Conservation (phyloP, 768 basidiomycete genomes). For the Suillus fuscotomentosus region DNA sequence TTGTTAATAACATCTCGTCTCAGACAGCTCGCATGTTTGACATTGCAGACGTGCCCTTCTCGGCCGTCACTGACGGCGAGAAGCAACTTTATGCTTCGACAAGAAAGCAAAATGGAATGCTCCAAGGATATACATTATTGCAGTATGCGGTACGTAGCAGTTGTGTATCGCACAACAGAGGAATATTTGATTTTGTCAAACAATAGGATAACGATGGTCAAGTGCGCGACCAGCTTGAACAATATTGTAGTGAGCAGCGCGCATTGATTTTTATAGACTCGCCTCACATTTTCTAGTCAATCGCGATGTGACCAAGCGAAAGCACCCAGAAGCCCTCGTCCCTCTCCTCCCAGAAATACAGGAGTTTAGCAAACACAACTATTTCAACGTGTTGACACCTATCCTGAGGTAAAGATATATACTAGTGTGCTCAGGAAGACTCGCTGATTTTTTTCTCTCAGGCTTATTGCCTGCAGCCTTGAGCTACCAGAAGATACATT, state of each 20-base stretch:
- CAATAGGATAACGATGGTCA: conserved; percentile 58
- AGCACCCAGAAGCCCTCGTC: conserved; percentile 48
- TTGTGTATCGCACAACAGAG: background rate
- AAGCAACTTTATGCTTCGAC: conserved; percentile 39
- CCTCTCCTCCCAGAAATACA: conserved; percentile 54
- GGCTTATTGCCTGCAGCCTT: conserved; percentile 49
- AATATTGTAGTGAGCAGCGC: conserved; percentile 51
- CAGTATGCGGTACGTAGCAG: conserved; percentile 42
- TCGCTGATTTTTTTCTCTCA: conserved; percentile 15
- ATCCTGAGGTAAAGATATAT: conserved; percentile 37
- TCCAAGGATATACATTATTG: conserved; percentile 51
- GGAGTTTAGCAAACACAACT: conserved; percentile 49
- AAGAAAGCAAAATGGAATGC: conserved; percentile 44
- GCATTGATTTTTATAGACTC: background rate
- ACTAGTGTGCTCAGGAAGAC: background rate
- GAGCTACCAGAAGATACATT: conserved; percentile 54
- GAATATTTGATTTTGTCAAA: background rate
- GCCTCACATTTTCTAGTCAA: conserved; percentile 38
- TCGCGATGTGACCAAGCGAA: conserved; percentile 43
- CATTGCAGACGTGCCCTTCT: conserved; percentile 47
- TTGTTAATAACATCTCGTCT: background rate
- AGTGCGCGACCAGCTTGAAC: conserved; percentile 60
- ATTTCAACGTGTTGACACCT: conserved; percentile 49
- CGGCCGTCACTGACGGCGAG: conserved; percentile 38
- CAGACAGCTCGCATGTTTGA: conserved; percentile 49